Evolutionary conservation across 345 rosid genomes (phyloP).

Genomic region (Murraya paniculata): DNA sequence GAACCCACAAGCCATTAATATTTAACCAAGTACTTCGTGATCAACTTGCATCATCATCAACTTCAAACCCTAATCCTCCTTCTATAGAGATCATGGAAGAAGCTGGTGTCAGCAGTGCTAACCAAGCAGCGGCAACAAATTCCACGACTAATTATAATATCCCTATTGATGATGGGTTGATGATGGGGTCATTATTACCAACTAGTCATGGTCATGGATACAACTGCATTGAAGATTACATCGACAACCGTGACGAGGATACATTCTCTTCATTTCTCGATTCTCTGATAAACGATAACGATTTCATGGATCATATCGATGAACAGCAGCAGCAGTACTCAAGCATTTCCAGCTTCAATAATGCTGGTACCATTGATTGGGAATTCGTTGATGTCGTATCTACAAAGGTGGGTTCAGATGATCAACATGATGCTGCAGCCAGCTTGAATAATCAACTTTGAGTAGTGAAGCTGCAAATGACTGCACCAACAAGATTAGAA

Average conservation of each 20-base stretch:
- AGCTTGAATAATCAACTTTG: conserved; percentile 2
- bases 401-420: conserved; percentile 19
- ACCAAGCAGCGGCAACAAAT: conserved; percentile 1
- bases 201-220: not conserved
- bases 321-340: not conserved
- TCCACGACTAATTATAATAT: not conserved
- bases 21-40: too few species aligned
- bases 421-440: conserved; percentile 10
- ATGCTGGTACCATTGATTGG: conserved; percentile 2
- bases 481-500: not conserved
- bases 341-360: not conserved
- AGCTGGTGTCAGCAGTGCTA: not conserved
- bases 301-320: conserved; percentile 17
- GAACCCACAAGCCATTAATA: conserved; percentile 67
- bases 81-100: conserved; percentile 1
- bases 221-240: conserved; percentile 16
- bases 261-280: conserved; percentile 64
- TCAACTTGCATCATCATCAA: too few species aligned
- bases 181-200: conserved; percentile 19
- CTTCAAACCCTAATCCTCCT: conserved; percentile 14
- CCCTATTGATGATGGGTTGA: not conserved
- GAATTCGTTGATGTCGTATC: conserved; percentile 17
- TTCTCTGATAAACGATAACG: conserved; percentile 54
- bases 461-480: not conserved
- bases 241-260: conserved; percentile 47